Evolutionary conservation across 2,329 filamentous ascomycete genomes (phyloP).

Genomic region (Colletotrichum abscissum): DNA sequence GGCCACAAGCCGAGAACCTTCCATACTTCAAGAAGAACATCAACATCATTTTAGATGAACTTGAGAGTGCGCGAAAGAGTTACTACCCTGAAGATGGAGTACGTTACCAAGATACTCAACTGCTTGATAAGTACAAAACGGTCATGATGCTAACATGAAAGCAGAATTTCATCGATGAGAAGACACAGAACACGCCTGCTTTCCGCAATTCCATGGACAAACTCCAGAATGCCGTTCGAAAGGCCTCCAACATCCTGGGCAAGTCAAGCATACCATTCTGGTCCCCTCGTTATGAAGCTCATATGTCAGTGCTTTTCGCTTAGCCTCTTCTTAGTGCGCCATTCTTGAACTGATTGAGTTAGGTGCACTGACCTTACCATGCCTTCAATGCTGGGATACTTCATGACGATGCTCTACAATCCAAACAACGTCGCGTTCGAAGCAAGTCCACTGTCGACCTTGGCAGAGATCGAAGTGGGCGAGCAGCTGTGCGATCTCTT

Average conservation of each 20-base stretch:
- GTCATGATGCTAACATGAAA: not conserved
- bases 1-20: not conserved
- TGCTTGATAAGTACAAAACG: not conserved
- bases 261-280: not conserved
- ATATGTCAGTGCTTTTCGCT: not conserved
- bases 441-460: not conserved
- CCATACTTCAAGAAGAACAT: not conserved
- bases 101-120: not conserved
- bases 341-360: not conserved
- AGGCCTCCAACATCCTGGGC: not conserved
- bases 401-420: not conserved
- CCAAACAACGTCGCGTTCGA: not conserved
- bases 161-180: not conserved
- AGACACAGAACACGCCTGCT: not conserved
- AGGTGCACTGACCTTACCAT: not conserved
- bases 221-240: not conserved
- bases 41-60: not conserved
- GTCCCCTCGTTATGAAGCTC: not conserved
- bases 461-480: not conserved
- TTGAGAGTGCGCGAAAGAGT: not conserved
- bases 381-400: not conserved
- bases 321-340: accelerated
- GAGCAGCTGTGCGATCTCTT: not conserved
- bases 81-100: not conserved
- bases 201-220: not conserved